Base-by-base conservation (phyloP, 352 stramenopile species). In the Pythium guiyangense region DNA sequence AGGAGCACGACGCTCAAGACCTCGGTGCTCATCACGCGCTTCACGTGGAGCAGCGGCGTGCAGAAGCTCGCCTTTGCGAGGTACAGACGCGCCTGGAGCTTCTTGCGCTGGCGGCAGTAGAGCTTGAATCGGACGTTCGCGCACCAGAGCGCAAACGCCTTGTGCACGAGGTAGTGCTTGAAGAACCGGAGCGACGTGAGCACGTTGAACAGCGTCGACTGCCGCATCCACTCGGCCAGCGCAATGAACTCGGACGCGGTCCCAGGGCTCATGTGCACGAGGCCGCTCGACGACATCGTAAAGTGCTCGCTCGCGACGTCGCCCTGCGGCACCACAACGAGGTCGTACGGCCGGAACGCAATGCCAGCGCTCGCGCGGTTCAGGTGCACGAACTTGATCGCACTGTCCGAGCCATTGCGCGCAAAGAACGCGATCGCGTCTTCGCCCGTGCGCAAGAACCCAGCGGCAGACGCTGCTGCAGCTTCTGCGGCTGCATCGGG, bases 331-430 rank as follows among this genome's bases (percentile, higher is more conserved):
- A 97, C 84, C 10, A 98, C 92, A 14, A 88, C 72, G 4, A 98
- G 83, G 55, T 97, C 88, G 53, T 98, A 98, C 45, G 94, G 94
- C 5, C 87, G 78, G 62, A 98, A 98, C 0, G 70, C 54, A 12
- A 90, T 66, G 4, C 77, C 72, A 0, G 70, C 83, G 12, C 80
- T 55, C 0, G 86, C 82, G 20, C 88, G 82, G 48, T 98, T 96
- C 5, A 98, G 57, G 57, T 97, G 88, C 26, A 98, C 90, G 54
- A 98, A 98, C 72, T 98, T 98, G 54, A 98, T 92, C 50, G 92
- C 84, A 49, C 74, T 96, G 43, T 92, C 86, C 2, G 88, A 86
- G 25, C 92, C 90, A 62, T 97, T 92, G 50, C 92, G 83, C 1
- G 90, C 92, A 45, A 98, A 98, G 57, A 98, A 98, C 1, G 95